Base-by-base conservation (phyloP, 257 asterid genomes). In the Echites panduratus region DNA sequence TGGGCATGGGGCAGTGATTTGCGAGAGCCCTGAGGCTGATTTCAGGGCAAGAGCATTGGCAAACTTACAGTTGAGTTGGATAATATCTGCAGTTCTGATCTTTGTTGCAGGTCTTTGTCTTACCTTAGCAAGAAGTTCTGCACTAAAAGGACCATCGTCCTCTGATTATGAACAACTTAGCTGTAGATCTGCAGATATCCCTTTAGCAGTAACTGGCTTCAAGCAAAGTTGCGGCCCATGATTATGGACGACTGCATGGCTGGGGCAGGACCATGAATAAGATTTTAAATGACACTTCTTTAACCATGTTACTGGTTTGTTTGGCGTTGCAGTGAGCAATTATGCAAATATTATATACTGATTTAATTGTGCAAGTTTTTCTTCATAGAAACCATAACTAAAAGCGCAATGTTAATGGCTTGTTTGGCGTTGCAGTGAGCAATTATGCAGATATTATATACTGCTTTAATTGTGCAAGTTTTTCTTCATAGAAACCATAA, bases 21-120 rank as follows among this genome's bases (percentile, higher is more conserved):
- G 97, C 73, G 82, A 73, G 66, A 79, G 79, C 27, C 70, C 76
- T 9, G 89, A 80, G 80, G 89, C 86, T 2, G 87, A 79, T 53
- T 68, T 65, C 66, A 76, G 96, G 86, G 97, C 97, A 0, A 82
- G 85, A 76, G 96, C 98, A 1, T 59, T 87, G 83, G 92, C 97
- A 0, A 92, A 92, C 81, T 73, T 92, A 85, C 98, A 90, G 27
- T 85, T 92, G 74, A 90, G 98, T 80, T 92, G 96, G 98, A 81
- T 87, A 56, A 56, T 88, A 41, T 83, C 90, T 65, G 84, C 84
- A 40, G 84, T 92, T 32, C 72, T 89, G 82, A 70, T 85, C 32
- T 38, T 84, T 49, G 80, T 82, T 64, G 85, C 80, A 0, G 73
- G 70, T 35, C 32, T 79, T 43, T 88, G 88, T 58, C 24, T 87